phyloP scores from a whole-genome alignment of 495 filamentous ascomycete species.

The Cercophora newfieldiana region DNA sequence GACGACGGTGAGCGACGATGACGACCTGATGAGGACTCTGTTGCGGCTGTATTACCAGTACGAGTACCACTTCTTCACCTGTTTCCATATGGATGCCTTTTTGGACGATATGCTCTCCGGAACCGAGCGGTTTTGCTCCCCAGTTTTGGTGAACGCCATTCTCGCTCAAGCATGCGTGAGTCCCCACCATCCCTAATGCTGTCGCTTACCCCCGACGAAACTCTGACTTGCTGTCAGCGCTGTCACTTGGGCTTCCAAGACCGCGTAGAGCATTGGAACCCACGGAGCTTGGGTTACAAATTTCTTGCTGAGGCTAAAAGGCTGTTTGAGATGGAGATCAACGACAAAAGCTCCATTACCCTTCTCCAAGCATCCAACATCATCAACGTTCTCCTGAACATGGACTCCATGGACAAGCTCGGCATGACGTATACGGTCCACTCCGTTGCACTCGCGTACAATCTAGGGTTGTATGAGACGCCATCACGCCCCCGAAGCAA shows the following conservation, averaged over 20 bases:
- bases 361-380: slow-evolving; percentile 30
- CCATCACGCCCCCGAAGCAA: background rate
- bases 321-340: slow-evolving; percentile 33
- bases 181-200: background rate
- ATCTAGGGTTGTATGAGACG: background rate
- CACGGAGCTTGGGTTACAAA: slow-evolving; percentile 29
- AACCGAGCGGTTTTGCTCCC: slow-evolving; percentile 28
- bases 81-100: slow-evolving; percentile 35
- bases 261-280: slow-evolving; percentile 31
- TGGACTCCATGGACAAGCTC: slow-evolving; percentile 30
- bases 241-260: slow-evolving; percentile 24
- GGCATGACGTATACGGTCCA: slow-evolving; percentile 8
- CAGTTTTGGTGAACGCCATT: slow-evolving; percentile 32
- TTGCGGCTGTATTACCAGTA: slow-evolving; percentile 24
- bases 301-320: slow-evolving; percentile 35
- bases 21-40: slow-evolving; percentile 28
- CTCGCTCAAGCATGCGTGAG: slow-evolving; percentile 34
- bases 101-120: slow-evolving; percentile 28
- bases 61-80: slow-evolving; percentile 27
- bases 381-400: slow-evolving; percentile 20
- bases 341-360: slow-evolving; percentile 17
- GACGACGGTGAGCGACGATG: slow-evolving; percentile 30
- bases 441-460: background rate
- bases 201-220: no score
- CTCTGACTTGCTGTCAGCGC: slow-evolving; percentile 12